Evolutionary conservation across 371 early-diverging fungal genomes (phyloP).

Genomic region (Rhizomucor miehei): DNA sequence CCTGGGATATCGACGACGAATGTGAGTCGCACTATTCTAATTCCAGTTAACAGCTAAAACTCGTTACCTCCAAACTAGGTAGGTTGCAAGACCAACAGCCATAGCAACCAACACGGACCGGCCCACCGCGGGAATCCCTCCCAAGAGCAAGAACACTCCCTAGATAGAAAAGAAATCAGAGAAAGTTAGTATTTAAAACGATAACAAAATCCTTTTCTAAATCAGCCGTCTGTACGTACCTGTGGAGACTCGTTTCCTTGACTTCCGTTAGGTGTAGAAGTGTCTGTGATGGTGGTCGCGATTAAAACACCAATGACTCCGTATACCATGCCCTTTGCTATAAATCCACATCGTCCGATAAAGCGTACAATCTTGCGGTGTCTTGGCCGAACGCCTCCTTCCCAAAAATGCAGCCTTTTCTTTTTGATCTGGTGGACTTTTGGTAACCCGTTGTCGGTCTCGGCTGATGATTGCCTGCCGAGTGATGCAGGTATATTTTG

Average conservation of each 20-base stretch:
- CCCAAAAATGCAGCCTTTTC: constrained; percentile 11
- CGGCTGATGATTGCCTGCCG: too few species aligned
- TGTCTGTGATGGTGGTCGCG: constrained; percentile 34
- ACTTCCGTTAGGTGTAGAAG: constrained; percentile 40
- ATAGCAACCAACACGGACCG: constrained; percentile 37
- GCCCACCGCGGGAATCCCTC: constrained; percentile 39
- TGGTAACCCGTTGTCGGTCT: neutral
- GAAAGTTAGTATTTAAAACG: too few species aligned
- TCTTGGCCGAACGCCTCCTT: constrained; percentile 12
- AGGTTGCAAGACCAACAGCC: constrained; percentile 40
- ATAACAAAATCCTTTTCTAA: too few species aligned
- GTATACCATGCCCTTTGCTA: constrained; percentile 47
- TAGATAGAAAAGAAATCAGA: neutral
- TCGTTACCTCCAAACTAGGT: constrained; percentile 43
- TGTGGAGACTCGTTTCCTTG: constrained; percentile 44
- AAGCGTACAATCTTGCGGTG: constrained; percentile 11
- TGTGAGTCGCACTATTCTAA: neutral
- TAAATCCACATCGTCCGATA: constrained; percentile 28
- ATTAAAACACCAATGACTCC: constrained; percentile 46
- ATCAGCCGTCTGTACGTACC: too few species aligned
- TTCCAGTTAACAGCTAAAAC: neutral
- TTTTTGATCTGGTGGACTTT: neutral
- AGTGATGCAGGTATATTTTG: too few species aligned
- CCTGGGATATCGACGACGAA: constrained; percentile 12
- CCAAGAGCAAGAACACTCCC: constrained; percentile 44